Percentiles rank a stretch among this genome's conserved stretches.
These are phyloP conservation scores for Rhodotorula sp. DNA, from an alignment of 1,284 basidiomycete species.

Conservation along the genomic window DNA sequence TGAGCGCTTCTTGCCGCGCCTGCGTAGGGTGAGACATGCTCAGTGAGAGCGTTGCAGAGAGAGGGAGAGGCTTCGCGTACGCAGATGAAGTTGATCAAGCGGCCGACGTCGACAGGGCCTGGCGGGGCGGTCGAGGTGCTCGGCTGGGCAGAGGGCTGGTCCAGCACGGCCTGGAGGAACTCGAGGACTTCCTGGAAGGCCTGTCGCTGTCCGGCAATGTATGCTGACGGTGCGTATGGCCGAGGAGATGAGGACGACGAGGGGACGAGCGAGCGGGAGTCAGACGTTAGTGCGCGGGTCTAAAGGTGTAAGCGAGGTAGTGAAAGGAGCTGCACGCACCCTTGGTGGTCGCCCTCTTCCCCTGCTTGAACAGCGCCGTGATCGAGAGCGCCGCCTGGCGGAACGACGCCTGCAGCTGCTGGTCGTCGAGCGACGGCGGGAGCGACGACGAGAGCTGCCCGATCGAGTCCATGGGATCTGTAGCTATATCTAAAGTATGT, in stretches of 20 bases:
- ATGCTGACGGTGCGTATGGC: slow-evolving; percentile 19
- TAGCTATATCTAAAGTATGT: too few relatives aligned
- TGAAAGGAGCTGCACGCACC: slow-evolving; percentile 17
- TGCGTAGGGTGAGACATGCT: neutral
- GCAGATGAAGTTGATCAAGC: slow-evolving; percentile 43
- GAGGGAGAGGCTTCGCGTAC: slow-evolving; percentile 17
- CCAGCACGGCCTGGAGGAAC: slow-evolving; percentile 40
- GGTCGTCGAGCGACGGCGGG: slow-evolving; percentile 18
- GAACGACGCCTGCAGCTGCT: slow-evolving; percentile 28
- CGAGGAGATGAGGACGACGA: neutral
- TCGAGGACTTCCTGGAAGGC: slow-evolving; percentile 43
- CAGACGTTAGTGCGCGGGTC: neutral
- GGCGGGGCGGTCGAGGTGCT: neutral
- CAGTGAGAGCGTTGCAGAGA: neutral
- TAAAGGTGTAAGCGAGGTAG: neutral
- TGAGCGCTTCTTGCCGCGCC: slow-evolving; percentile 39
- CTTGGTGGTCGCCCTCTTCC: slow-evolving; percentile 32
- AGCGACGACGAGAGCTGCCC: slow-evolving; percentile 28
- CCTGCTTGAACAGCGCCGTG: slow-evolving; percentile 39
- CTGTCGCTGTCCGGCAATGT: slow-evolving; percentile 40
- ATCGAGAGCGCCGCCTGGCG: slow-evolving; percentile 33
- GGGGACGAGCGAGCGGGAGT: too few relatives aligned
- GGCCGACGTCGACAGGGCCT: slow-evolving; percentile 20
- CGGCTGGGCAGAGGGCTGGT: slow-evolving; percentile 21
- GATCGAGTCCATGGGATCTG: slow-evolving; percentile 35